These are phyloP conservation scores for Lavandula angustifolia DNA, from an alignment of 257 asterid genomes.

Conservation along the genomic window DNA sequence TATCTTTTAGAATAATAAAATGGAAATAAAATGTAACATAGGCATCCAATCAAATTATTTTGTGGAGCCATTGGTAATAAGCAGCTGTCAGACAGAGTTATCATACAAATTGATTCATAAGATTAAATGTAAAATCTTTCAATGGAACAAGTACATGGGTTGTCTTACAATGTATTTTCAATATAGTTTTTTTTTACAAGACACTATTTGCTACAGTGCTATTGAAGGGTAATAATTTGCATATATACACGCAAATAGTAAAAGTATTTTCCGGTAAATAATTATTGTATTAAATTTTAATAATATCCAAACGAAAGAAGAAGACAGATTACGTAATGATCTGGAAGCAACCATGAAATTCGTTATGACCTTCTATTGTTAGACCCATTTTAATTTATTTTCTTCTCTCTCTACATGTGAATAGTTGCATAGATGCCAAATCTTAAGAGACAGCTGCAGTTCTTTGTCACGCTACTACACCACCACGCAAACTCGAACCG, in stretches of 20 bases:
- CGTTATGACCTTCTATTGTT: slow-evolving; percentile 12
- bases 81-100: slow-evolving; percentile 15
- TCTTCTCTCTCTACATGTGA: slow-evolving; percentile 23
- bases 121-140: neutral
- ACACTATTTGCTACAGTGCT: too few species aligned
- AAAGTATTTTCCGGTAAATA: neutral
- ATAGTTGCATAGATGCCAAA: slow-evolving; percentile 16
- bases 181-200: too few species aligned
- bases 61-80: slow-evolving; percentile 17
- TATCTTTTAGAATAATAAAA: too few species aligned
- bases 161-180: slow-evolving; percentile 3
- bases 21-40: too few species aligned
- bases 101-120: slow-evolving; percentile 5
- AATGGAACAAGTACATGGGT: slow-evolving; percentile 18
- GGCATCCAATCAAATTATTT: neutral
- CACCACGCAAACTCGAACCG: slow-evolving; percentile 7
- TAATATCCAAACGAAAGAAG: too few species aligned
- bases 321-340: neutral
- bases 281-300: slow-evolving; percentile 12
- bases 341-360: slow-evolving; percentile 20
- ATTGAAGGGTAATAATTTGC: neutral
- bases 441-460: slow-evolving; percentile 9
- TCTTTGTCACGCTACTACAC: neutral
- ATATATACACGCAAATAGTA: neutral
- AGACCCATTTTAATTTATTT: neutral